phyloP scores from a whole-genome alignment of 1,139 yeast species.

The Wickerhamomyces sp. region DNA sequence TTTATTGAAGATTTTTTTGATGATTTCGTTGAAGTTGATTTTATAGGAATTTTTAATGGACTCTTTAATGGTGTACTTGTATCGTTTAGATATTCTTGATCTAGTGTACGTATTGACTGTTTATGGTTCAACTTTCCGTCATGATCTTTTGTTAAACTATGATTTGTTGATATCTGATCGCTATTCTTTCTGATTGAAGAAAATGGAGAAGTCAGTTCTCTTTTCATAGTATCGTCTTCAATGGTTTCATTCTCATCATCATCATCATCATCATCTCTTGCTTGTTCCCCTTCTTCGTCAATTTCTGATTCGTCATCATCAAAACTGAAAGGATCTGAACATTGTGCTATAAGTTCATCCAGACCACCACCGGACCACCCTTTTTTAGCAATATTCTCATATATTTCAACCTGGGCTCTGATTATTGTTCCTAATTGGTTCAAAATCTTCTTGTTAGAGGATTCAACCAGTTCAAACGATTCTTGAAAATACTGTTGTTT shows the following conservation, averaged over 20 bases:
- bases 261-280: conserved; percentile 4
- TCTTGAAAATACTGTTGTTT: conserved; percentile 69
- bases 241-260: neutral
- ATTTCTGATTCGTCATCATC: conserved; percentile 22
- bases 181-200: neutral
- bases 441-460: conserved; percentile 47
- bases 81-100: neutral
- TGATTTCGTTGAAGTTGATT: neutral
- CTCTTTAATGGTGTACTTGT: neutral
- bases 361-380: conserved; percentile 88
- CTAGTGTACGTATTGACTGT: conserved; percentile 9
- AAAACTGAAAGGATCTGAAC: conserved; percentile 46
- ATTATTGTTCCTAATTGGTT: conserved; percentile 58
- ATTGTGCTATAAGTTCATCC: conserved; percentile 54
- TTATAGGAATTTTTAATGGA: no score
- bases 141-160: conserved; percentile 5
- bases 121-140: conserved; percentile 11
- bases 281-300: conserved; percentile 7
- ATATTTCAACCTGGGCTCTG: conserved; percentile 75
- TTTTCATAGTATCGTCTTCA: neutral
- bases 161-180: neutral
- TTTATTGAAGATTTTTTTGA: neutral
- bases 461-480: conserved; percentile 52
- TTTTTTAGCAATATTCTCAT: conserved; percentile 75
- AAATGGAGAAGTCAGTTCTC: neutral